Conservation (phyloP, 352 stramenopile genomes). For the Peronospora farinosa region DNA sequence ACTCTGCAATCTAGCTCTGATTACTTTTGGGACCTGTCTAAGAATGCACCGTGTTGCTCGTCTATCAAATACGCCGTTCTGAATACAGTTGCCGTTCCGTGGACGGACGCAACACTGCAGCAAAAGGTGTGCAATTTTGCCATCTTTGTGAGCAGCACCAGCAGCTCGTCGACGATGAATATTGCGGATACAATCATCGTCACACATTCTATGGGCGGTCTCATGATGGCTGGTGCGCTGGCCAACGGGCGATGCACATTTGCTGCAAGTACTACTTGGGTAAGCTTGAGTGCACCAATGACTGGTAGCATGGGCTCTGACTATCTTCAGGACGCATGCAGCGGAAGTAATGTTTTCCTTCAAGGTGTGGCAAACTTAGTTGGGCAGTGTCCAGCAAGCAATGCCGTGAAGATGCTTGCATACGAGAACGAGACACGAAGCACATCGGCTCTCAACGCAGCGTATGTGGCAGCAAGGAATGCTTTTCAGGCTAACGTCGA, state of each 20-base stretch:
- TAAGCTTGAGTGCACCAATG: constrained; percentile 38
- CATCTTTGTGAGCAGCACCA: constrained; percentile 13
- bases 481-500: constrained; percentile 29
- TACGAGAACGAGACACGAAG: constrained; percentile 28
- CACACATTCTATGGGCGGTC: constrained; percentile 43
- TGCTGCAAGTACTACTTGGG: constrained; percentile 29
- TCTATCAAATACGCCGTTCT: constrained; percentile 36
- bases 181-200: constrained; percentile 42
- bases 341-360: constrained; percentile 21
- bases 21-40: constrained; percentile 34
- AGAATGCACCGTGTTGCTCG: constrained; percentile 39
- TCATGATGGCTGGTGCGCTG: constrained; percentile 35
- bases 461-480: constrained; percentile 22
- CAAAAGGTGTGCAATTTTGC: constrained; percentile 30
- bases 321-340: constrained; percentile 30
- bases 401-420: constrained; percentile 25
- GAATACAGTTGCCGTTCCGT: constrained; percentile 29
- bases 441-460: constrained; percentile 13
- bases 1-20: constrained; percentile 22
- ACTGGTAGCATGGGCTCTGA: constrained; percentile 43
- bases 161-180: constrained; percentile 7
- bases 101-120: constrained; percentile 33
- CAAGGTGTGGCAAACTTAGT: constrained; percentile 26
- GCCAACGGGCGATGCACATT: constrained; percentile 39
- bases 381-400: constrained; percentile 28